Evolutionary conservation across 108 stramenopile species (phyloP).

Genomic region (Seminavis robusta): DNA sequence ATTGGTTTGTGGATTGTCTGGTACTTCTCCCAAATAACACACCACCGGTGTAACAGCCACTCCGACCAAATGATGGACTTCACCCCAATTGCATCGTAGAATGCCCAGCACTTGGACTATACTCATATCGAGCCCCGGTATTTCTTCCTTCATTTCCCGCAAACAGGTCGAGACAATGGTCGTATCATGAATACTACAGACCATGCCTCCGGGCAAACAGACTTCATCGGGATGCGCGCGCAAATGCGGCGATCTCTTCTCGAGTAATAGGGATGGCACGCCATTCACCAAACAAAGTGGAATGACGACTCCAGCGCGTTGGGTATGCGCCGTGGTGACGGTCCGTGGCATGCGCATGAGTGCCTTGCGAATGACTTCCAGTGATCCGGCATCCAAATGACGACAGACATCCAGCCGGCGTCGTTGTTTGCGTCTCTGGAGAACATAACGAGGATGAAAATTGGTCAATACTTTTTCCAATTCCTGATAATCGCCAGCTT

Average conservation of each 20-base stretch:
- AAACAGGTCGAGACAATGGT: slow-evolving; percentile 90
- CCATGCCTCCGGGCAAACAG: slow-evolving; percentile 91
- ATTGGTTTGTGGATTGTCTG: slow-evolving; percentile 62
- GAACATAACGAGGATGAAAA: slow-evolving; percentile 67
- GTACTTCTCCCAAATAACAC: slow-evolving; percentile 78
- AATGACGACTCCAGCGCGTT: slow-evolving; percentile 85
- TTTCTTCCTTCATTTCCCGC: slow-evolving; percentile 96
- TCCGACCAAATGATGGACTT: slow-evolving; percentile 74
- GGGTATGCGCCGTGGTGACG: slow-evolving; percentile 77
- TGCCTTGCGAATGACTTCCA: slow-evolving; percentile 83
- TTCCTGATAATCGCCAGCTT: slow-evolving; percentile 56
- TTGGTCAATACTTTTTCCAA: slow-evolving; percentile 65
- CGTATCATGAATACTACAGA: slow-evolving; percentile 67
- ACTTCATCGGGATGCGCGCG: slow-evolving; percentile 87
- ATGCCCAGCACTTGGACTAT: slow-evolving; percentile 77
- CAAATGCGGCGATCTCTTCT: slow-evolving; percentile 70
- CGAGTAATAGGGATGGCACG: slow-evolving; percentile 89
- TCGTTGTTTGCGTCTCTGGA: slow-evolving; percentile 42
- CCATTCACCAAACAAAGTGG: slow-evolving; percentile 90
- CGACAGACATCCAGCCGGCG: slow-evolving; percentile 50
- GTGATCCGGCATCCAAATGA: slow-evolving; percentile 54
- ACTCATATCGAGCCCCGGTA: slow-evolving; percentile 56
- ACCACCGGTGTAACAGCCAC: slow-evolving; percentile 95
- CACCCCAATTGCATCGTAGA: slow-evolving; percentile 89
- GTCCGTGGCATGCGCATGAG: slow-evolving; percentile 91